Percentiles rank a stretch among this genome's conserved stretches.
Conservation (phyloP, 495 filamentous ascomycete genomes). For the Xylaria longipes region DNA sequence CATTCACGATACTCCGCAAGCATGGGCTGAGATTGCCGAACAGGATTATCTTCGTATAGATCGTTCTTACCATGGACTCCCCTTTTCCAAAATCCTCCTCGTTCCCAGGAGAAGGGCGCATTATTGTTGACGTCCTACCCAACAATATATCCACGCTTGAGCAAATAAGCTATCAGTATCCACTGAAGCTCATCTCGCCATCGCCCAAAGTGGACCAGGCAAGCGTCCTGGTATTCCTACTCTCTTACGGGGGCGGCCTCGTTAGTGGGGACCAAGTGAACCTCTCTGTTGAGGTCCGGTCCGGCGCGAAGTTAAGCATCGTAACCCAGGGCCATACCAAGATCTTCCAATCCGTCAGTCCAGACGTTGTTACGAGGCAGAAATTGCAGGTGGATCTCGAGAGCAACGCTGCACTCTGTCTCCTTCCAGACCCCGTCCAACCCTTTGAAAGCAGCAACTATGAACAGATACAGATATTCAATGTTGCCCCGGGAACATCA, state of each 20-base stretch:
- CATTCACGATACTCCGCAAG: background rate
- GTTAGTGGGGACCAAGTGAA: constrained; percentile 83
- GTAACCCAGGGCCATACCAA: constrained; percentile 97
- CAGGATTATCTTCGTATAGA: background rate
- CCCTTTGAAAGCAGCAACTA: constrained; percentile 83
- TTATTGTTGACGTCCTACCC: constrained; percentile 75
- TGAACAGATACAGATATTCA: constrained; percentile 80
- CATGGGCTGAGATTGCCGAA: constrained; percentile 1
- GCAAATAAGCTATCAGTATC: constrained; percentile 86
- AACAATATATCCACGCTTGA: constrained; percentile 74
- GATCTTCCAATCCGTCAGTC: constrained; percentile 78
- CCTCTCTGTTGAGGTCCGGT: constrained; percentile 70
- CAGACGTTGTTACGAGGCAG: constrained; percentile 69
- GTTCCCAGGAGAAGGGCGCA: constrained; percentile 75
- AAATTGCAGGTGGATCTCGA: constrained; percentile 67
- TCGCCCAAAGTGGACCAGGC: constrained; percentile 55
- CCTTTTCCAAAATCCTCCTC: constrained; percentile 75
- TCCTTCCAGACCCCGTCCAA: constrained; percentile 93
- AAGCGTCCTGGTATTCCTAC: constrained; percentile 78
- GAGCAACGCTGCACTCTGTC: constrained; percentile 72
- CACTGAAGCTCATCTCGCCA: constrained; percentile 87
- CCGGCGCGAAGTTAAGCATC: constrained; percentile 73
- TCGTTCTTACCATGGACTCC: constrained; percentile 48
- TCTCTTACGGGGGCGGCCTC: constrained; percentile 94
- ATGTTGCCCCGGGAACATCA: constrained; percentile 62